These are phyloP conservation scores for Malus fusca DNA, from an alignment of 306 rosid species.

Conservation along the genomic window DNA sequence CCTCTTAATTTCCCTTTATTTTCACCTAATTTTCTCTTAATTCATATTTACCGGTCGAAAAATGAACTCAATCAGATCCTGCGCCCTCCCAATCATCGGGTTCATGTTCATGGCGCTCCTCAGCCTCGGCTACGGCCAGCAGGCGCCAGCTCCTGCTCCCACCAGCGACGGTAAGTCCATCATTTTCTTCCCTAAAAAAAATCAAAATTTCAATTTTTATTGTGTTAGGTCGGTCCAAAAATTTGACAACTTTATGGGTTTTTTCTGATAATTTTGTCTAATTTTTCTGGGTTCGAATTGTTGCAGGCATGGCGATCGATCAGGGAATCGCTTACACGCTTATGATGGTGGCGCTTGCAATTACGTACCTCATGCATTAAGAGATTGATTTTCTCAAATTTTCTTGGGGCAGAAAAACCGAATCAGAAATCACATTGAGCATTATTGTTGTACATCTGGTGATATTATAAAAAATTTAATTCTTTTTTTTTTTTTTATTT, in stretches of 20 bases:
- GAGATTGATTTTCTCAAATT: not conserved
- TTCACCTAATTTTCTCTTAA: not conserved
- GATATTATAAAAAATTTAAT: not conserved
- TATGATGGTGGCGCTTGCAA: conserved; percentile 51
- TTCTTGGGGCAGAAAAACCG: not conserved
- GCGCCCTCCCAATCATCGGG: conserved; percentile 29
- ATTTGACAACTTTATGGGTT: not conserved
- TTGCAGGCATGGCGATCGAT: conserved; percentile 49
- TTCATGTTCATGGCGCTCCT: conserved; percentile 33
- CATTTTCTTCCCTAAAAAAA: not conserved
- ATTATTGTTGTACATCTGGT: not conserved
- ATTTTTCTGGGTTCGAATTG: not conserved
- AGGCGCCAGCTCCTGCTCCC: conserved; percentile 36
- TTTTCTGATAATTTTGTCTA: not conserved
- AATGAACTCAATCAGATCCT: conserved; percentile 23
- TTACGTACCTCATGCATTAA: conserved; percentile 55
- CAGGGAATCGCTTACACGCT: conserved; percentile 70
- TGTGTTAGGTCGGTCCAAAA: not conserved
- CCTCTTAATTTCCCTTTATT: not conserved
- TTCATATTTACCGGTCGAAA: not conserved
- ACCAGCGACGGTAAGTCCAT: conserved; percentile 36
- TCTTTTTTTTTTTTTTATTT: not conserved
- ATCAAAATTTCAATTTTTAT: not conserved
- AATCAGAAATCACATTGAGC: not conserved
- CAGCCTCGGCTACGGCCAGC: conserved; percentile 28